These are phyloP conservation scores for Austroboletus novae-zelandiae DNA, from an alignment of 1,284 basidiomycete species.

Conservation along the genomic window DNA sequence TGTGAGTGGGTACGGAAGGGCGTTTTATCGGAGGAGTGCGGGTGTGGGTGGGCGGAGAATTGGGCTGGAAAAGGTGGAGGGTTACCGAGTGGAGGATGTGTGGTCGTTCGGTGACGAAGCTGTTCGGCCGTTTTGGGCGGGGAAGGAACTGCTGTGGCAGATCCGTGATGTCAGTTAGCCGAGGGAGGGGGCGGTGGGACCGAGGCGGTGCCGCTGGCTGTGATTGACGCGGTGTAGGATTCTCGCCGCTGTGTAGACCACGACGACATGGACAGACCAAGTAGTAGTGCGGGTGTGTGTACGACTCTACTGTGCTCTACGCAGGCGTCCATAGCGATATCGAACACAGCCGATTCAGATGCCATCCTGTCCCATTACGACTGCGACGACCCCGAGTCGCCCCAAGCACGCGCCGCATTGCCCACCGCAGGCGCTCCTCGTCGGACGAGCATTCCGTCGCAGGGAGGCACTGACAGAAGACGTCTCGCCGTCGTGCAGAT, in stretches of 20 bases:
- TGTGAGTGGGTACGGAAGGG: constrained; percentile 72
- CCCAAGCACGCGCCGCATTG: constrained; percentile 27
- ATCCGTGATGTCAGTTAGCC: constrained; percentile 42
- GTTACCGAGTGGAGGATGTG: constrained; percentile 50
- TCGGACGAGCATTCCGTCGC: constrained; percentile 51
- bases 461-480: constrained; percentile 61
- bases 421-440: constrained; percentile 31
- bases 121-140: constrained; percentile 92
- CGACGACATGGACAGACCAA: background rate
- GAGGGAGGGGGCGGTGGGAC: constrained; percentile 11
- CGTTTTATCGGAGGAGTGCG: constrained; percentile 65
- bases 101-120: constrained; percentile 53
- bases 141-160: constrained; percentile 81
- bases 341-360: constrained; percentile 11
- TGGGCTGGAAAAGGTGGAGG: constrained; percentile 32
- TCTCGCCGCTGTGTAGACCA: no score
- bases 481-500: constrained; percentile 65
- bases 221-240: constrained; percentile 11
- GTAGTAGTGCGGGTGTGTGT: constrained; percentile 17
- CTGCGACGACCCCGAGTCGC: constrained; percentile 26
- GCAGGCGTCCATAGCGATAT: constrained; percentile 1
- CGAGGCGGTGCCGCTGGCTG: constrained; percentile 26
- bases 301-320: background rate
- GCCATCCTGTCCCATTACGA: constrained; percentile 37
- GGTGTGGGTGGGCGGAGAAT: constrained; percentile 22